Conservation (phyloP, 2,329 filamentous ascomycete species). For the Lachnellula subtilissima region DNA sequence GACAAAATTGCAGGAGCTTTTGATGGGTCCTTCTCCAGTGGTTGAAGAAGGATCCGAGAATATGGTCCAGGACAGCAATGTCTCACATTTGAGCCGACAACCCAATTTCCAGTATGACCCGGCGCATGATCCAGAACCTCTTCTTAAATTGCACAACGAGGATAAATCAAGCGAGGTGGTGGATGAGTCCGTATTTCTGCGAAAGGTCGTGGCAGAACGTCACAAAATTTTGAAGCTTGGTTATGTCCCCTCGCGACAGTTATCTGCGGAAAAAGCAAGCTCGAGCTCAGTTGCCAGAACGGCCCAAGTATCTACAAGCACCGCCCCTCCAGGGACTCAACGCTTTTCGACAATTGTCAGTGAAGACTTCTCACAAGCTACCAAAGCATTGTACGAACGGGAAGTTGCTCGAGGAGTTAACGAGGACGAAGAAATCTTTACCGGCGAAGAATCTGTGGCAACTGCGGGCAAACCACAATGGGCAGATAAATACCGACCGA, state of each 20-base stretch:
- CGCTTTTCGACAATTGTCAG: constrained; percentile 66
- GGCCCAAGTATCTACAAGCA: constrained; percentile 34
- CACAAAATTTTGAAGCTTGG: constrained; percentile 59
- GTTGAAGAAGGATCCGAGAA: constrained; percentile 24
- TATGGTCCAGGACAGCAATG: constrained; percentile 7
- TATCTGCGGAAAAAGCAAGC: constrained; percentile 29
- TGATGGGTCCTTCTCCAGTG: constrained; percentile 33
- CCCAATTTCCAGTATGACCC: constrained; percentile 36
- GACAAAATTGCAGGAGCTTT: constrained; percentile 47
- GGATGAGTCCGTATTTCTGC: constrained; percentile 54
- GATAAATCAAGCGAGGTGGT: constrained; percentile 56
- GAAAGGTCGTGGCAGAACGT: constrained; percentile 53
- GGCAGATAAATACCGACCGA: constrained; percentile 78
- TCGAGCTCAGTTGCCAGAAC: constrained; percentile 31
- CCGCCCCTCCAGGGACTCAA: constrained; percentile 50
- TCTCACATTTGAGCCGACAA: constrained; percentile 20
- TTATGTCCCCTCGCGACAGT: constrained; percentile 58
- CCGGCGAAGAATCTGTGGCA: constrained; percentile 76
- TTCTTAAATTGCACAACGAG: constrained; percentile 58
- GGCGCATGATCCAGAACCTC: constrained; percentile 58
- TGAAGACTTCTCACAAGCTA: constrained; percentile 81
- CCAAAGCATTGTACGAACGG: constrained; percentile 83
- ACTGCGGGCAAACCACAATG: constrained; percentile 64
- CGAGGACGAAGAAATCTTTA: constrained; percentile 95
- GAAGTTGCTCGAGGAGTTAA: constrained; percentile 87